These are phyloP conservation scores for Suhomyces xylopsoci DNA, from an alignment of 805 yeast genomes.

Conservation along the genomic window DNA sequence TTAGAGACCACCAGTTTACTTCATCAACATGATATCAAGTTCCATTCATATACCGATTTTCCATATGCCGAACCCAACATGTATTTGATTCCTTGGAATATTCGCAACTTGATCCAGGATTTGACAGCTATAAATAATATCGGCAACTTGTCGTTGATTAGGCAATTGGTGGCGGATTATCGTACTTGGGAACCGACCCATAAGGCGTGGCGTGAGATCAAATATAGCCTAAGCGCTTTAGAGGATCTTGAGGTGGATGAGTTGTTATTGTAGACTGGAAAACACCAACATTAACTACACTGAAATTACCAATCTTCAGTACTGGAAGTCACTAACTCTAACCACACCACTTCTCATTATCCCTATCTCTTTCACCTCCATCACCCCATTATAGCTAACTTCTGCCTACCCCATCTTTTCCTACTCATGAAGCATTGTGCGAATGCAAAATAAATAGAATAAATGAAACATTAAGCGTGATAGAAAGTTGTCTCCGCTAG, in stretches of 20 bases:
- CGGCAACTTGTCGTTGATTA: constrained; percentile 19
- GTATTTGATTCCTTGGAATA: constrained; percentile 37
- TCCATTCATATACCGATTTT: not conserved
- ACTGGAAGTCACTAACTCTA: not conserved
- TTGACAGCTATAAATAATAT: constrained; percentile 31
- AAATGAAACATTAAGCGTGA: too few relatives aligned
- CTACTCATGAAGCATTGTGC: not conserved
- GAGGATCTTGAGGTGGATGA: constrained; percentile 19
- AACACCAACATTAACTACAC: not conserved
- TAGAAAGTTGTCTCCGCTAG: too few relatives aligned
- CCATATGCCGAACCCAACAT: constrained; percentile 9
- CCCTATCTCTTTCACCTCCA: not conserved
- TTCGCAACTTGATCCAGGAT: constrained; percentile 37
- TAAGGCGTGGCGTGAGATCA: constrained; percentile 31
- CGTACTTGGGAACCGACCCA: constrained; percentile 23
- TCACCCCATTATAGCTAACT: not conserved
- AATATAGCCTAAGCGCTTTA: constrained; percentile 32
- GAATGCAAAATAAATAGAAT: not conserved
- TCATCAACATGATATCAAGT: constrained; percentile 12
- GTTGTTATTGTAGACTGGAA: not conserved
- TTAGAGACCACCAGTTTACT: constrained; percentile 36
- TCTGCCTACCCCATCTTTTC: not conserved
- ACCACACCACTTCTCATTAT: not conserved
- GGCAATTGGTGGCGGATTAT: constrained; percentile 23
- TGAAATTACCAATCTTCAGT: too few relatives aligned